These are phyloP conservation scores for Fusarium subtropicale DNA, from an alignment of 2,329 filamentous ascomycete genomes.

Conservation along the genomic window DNA sequence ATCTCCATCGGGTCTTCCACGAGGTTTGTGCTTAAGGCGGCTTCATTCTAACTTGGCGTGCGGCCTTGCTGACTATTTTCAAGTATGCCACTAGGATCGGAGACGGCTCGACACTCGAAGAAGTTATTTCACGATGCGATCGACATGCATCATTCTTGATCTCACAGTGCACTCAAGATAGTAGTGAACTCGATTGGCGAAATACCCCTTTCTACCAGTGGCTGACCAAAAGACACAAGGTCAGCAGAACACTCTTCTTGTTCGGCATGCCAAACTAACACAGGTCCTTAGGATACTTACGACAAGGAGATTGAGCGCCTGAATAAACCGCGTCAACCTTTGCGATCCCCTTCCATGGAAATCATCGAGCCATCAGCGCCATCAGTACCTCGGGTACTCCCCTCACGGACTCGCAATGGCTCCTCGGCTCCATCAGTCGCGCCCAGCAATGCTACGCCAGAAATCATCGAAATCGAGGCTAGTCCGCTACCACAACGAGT, in stretches of 20 bases:
- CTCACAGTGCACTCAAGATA: slow-evolving; percentile 60
- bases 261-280: background rate
- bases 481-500: slow-evolving; percentile 25
- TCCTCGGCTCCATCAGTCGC: slow-evolving; percentile 28
- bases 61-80: slow-evolving; percentile 2
- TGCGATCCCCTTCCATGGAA: slow-evolving; percentile 36
- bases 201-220: slow-evolving; percentile 62
- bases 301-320: slow-evolving; percentile 39
- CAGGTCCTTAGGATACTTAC: slow-evolving; percentile 43
- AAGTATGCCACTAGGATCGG: slow-evolving; percentile 65
- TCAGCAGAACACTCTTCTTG: slow-evolving; percentile 45
- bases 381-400: slow-evolving; percentile 14
- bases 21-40: slow-evolving; percentile 39
- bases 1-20: slow-evolving; percentile 50
- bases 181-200: slow-evolving; percentile 55
- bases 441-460: slow-evolving; percentile 30
- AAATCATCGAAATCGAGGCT: slow-evolving; percentile 15
- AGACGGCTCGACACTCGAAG: slow-evolving; percentile 63
- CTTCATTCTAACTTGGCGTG: background rate
- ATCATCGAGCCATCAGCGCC: background rate
- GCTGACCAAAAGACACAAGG: slow-evolving; percentile 57
- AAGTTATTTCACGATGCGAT: slow-evolving; percentile 60
- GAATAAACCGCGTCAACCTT: slow-evolving; percentile 38
- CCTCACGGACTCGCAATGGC: slow-evolving; percentile 42
- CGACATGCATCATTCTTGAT: slow-evolving; percentile 65